phyloP scores from a whole-genome alignment of 495 filamentous ascomycete genomes.

The Aspergillus heteromorphus region DNA sequence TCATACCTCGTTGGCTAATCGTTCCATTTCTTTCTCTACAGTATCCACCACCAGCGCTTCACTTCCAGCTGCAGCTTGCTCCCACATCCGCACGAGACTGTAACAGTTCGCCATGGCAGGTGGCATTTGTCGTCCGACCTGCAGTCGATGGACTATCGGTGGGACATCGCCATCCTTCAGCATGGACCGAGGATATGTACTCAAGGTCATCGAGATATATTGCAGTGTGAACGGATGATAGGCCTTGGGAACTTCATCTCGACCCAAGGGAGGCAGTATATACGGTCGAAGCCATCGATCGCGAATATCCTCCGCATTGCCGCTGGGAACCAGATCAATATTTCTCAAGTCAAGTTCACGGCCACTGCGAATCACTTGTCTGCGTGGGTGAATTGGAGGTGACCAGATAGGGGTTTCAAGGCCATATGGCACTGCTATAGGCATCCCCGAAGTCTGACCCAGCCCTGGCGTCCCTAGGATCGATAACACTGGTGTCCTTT shows the following conservation, averaged over 20 bases:
- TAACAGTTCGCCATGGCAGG: constrained; percentile 37
- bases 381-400: not conserved
- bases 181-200: constrained; percentile 29
- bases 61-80: constrained; percentile 31
- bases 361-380: not conserved
- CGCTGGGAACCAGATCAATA: constrained; percentile 23
- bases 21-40: constrained; percentile 34
- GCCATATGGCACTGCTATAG: not conserved
- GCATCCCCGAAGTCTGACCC: not conserved
- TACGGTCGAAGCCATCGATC: constrained; percentile 34
- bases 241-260: constrained; percentile 27
- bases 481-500: not conserved
- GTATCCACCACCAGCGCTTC: constrained; percentile 28
- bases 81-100: constrained; percentile 40
- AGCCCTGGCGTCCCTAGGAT: not conserved
- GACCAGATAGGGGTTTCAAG: not conserved
- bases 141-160: constrained; percentile 36
- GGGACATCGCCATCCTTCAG: constrained; percentile 27
- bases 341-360: constrained; percentile 7
- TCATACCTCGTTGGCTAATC: constrained; percentile 18
- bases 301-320: constrained; percentile 34
- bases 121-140: constrained; percentile 16
- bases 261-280: constrained; percentile 26
- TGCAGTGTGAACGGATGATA: constrained; percentile 27
- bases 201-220: constrained; percentile 36